Conservation (phyloP, 371 early-diverging fungal species). For the Lichtheimia corymbifera region DNA sequence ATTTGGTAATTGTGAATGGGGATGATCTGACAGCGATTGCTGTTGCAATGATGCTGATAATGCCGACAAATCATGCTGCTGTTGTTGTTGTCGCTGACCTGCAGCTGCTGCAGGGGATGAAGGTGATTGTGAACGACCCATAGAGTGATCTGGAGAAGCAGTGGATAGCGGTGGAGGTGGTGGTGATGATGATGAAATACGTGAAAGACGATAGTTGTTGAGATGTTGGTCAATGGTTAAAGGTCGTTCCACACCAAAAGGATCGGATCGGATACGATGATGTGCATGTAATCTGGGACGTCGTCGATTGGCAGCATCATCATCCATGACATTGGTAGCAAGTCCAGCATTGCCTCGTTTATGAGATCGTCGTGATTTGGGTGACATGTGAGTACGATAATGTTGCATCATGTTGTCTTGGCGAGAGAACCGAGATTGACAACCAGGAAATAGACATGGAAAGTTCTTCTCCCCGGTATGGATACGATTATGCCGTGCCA, state of each 20-base stretch:
- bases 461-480: constrained; percentile 94
- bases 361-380: constrained; percentile 66
- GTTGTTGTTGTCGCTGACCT: not conserved
- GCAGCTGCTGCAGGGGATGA: not conserved
- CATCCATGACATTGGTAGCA: not conserved
- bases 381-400: constrained; percentile 80
- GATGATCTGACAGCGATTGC: no score
- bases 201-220: constrained; percentile 28
- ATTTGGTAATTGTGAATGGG: no score
- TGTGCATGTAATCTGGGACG: constrained; percentile 46
- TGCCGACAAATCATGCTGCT: not conserved
- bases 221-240: constrained; percentile 49
- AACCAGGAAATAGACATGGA: constrained; percentile 77
- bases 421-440: constrained; percentile 83
- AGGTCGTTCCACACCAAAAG: constrained; percentile 34
- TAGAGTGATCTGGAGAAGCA: not conserved
- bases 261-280: constrained; percentile 44
- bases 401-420: constrained; percentile 94
- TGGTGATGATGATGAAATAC: constrained; percentile 1
- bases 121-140: not conserved
- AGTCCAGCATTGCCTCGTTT: constrained; percentile 19
- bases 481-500: constrained; percentile 88
- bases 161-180: not conserved
- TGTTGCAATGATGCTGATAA: no score
- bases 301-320: constrained; percentile 18